Base-by-base conservation (phyloP, 169 alveolate species). In the Besnoitia besnoiti region DNA sequence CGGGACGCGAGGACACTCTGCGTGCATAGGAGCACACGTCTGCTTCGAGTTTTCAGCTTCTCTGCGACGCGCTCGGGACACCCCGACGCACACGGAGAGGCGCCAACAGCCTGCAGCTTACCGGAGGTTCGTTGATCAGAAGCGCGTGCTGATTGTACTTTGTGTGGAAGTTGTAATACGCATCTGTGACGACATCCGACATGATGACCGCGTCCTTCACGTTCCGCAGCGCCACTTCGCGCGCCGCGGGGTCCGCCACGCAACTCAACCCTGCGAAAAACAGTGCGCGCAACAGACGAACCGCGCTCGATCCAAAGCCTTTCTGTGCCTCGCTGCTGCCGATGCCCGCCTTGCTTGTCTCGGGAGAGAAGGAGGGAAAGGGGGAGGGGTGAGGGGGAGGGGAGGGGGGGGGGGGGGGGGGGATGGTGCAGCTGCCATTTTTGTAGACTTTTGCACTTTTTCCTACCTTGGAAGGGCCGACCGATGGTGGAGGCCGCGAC, bases 121-220 rank as follows among this genome's bases (percentile, higher is more conserved):
- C 67, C 67, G 67, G 67, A 21, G 67, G 67, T 55, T 55, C 67
- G 27, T 85, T 46, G 50, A 85, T 85, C 4, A 85, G 90, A 3
- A 85, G 90, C 27, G 90, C 46, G 30, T 88, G 92, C 30, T 27
- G 46, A n/a, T 30, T 61, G 47, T 88, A 88, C 49, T 88, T 88
- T 1, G 88, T 33, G 76, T 59, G 42, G 55, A 88, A 88, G 59
- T 88, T 61, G 76, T 88, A 88, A 49, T 62, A 62, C 37, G 92
- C 92, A 49, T 88, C 92, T 33, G 90, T 35, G 73, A 88, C 92
- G 16, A 88, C 92, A 33, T 88, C 92, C 30, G 37, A 19, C 80
- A 88, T 35, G 59, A n/a, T 19, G 55, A 85, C 91, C 7, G 91
- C 91, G 62, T 85, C 91, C 47, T 85, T 85, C 27, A 62, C 91